Percentiles rank a stretch among this genome's conserved stretches.
Evolutionary conservation across 179 eudicot genomes (phyloP).

Genomic region (Actinidia polygama): DNA sequence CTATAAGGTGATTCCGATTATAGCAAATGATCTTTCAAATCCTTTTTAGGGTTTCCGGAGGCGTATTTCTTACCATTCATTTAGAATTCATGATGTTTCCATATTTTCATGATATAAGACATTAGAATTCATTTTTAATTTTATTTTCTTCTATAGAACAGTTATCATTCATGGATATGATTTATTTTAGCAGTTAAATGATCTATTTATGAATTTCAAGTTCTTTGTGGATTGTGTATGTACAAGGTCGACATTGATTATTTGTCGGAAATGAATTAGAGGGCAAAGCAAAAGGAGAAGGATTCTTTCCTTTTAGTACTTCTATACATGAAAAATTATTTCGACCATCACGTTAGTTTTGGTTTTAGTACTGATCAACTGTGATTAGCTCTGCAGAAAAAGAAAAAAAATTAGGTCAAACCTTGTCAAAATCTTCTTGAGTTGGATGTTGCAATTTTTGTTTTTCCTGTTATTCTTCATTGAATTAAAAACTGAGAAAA

Average conservation of each 20-base stretch:
- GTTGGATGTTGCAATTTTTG: no score
- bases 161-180: neutral
- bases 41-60: neutral
- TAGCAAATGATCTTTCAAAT: neutral
- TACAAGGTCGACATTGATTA: neutral
- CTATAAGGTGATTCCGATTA: neutral
- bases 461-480: no score
- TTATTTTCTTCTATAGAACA: constrained; percentile 15
- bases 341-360: no score
- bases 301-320: neutral
- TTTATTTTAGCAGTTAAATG: neutral
- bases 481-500: no score
- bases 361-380: no score
- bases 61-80: neutral
- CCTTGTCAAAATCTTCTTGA: no score
- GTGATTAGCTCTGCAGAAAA: no score
- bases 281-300: neutral
- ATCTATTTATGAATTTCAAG: neutral
- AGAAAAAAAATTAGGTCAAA: no score
- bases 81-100: constrained; percentile 6
- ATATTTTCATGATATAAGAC: constrained; percentile 1
- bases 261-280: neutral
- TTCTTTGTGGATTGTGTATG: neutral
- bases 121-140: neutral
- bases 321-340: no score